Conservation (phyloP, 2,329 filamentous ascomycete species). For the Ceratocystis cubensis region DNA sequence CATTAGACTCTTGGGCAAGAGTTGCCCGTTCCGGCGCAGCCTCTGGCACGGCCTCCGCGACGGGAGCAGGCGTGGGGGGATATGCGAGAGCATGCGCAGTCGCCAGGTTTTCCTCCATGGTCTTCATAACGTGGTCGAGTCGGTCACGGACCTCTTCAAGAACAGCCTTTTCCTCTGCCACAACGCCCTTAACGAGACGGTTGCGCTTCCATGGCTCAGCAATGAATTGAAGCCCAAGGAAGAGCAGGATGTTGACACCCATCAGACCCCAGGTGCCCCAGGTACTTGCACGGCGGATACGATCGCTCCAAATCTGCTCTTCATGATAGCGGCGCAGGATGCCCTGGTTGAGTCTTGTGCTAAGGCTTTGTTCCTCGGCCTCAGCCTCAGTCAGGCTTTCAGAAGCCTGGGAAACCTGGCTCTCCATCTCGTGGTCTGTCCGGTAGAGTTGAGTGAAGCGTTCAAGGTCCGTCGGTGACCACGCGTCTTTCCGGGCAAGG, state of each 20-base stretch:
- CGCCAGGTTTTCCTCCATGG: conserved; percentile 18
- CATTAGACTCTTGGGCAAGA: not conserved
- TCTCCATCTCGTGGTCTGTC: conserved; percentile 84
- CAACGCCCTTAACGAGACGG: conserved; percentile 69
- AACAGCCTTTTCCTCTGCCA: conserved; percentile 57
- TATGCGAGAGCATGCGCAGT: conserved; percentile 16
- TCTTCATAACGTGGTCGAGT: conserved; percentile 21
- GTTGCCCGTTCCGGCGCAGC: not conserved
- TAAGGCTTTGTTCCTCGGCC: conserved; percentile 63
- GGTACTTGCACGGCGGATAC: conserved; percentile 88
- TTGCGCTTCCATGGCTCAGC: conserved; percentile 84
- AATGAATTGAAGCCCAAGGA: conserved; percentile 74
- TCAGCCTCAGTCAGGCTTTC: conserved; percentile 64
- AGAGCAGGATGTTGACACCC: conserved; percentile 86
- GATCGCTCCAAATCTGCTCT: conserved; percentile 98
- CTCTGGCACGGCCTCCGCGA: not conserved
- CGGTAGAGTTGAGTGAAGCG: conserved; percentile 88
- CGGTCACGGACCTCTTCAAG: conserved; percentile 35
- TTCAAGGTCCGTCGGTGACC: conserved; percentile 77
- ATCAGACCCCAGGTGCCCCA: conserved; percentile 98
- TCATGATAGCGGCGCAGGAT: conserved; percentile 93
- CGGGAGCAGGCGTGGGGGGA: not conserved
- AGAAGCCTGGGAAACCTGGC: conserved; percentile 61
- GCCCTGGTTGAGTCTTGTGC: conserved; percentile 61
- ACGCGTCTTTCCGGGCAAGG: conserved; percentile 84